These are phyloP conservation scores for Capsicum chinense DNA, from an alignment of 257 asterid species.

Conservation along the genomic window DNA sequence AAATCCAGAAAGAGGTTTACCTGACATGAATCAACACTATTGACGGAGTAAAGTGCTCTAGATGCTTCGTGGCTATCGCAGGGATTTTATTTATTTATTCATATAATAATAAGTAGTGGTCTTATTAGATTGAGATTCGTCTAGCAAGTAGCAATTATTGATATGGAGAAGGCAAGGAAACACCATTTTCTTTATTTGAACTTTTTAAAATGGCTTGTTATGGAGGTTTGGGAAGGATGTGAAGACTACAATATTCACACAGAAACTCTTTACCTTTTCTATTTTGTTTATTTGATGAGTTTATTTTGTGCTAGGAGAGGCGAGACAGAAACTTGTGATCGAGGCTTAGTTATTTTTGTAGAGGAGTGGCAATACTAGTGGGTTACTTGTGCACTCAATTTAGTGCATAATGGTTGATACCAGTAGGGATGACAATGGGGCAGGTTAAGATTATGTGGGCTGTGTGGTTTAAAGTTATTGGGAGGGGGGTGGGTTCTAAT, in stretches of 20 bases:
- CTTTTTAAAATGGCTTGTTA: neutral
- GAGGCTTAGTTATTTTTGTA: neutral
- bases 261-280: conserved; percentile 14
- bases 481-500: neutral
- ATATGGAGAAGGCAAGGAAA: neutral
- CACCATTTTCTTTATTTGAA: conserved; percentile 19
- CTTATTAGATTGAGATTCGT: neutral
- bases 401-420: neutral
- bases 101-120: neutral
- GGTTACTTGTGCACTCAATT: neutral
- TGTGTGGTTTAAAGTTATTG: neutral
- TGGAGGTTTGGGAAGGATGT: neutral
- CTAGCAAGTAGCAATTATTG: neutral
- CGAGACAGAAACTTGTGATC: neutral
- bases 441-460: neutral
- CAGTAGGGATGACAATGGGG: neutral
- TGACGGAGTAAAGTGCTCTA: neutral
- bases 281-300: neutral
- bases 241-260: neutral
- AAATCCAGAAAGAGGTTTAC: conserved; percentile 15
- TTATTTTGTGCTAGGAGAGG: neutral
- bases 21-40: neutral
- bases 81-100: neutral
- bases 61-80: neutral
- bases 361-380: conserved; percentile 15